phyloP scores from a whole-genome alignment of 306 rosid species.

The Glycyrrhiza uralensis region DNA sequence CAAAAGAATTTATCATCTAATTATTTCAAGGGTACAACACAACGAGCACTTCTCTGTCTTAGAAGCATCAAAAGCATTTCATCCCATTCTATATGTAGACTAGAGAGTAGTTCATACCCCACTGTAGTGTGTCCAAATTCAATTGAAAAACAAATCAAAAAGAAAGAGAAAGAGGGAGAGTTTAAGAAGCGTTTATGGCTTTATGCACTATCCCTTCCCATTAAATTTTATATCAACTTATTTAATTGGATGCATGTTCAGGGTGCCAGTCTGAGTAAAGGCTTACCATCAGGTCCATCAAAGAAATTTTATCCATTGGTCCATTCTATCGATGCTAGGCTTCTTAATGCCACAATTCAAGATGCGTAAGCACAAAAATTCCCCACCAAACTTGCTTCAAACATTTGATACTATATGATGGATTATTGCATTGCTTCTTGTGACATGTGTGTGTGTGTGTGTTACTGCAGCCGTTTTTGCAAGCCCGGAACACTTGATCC shows the following conservation, averaged over 20 bases:
- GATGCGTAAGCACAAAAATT: constrained; percentile 45
- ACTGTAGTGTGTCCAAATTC: too few relatives aligned
- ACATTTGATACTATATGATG: neutral
- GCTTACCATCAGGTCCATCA: constrained; percentile 30
- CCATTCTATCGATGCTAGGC: constrained; percentile 39
- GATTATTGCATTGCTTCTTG: neutral
- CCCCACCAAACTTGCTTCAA: neutral
- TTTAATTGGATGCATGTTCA: neutral
- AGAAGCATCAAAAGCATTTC: too few relatives aligned
- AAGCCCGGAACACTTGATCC: constrained; percentile 35
- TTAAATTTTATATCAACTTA: neutral
- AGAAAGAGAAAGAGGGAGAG: too few relatives aligned
- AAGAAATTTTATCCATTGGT: constrained; percentile 40
- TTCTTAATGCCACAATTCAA: constrained; percentile 11
- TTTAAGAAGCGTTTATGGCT: too few relatives aligned
- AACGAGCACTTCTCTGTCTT: too few relatives aligned
- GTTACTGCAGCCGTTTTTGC: constrained; percentile 29
- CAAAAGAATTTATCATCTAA: too few relatives aligned
- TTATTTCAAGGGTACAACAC: too few relatives aligned
- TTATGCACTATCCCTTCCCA: too few relatives aligned
- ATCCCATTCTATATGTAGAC: too few relatives aligned
- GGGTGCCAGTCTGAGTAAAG: constrained; percentile 61
- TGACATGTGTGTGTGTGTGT: neutral
- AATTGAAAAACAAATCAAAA: too few relatives aligned
- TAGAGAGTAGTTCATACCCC: too few relatives aligned